Evolutionary conservation across 1,284 basidiomycete species (phyloP).

Genomic region (Pseudozyma sp.): DNA sequence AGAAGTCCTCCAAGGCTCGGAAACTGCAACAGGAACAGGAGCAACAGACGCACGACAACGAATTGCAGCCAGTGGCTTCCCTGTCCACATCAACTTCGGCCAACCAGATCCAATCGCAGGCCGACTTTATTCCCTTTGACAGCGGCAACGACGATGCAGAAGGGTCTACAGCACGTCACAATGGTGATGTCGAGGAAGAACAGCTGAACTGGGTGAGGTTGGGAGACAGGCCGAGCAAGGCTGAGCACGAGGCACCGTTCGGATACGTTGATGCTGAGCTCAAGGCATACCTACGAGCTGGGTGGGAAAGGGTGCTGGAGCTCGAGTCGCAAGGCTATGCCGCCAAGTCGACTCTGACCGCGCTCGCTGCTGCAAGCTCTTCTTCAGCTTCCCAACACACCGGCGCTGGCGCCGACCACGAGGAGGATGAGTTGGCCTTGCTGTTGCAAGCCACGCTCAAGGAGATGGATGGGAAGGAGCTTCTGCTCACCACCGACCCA

Average conservation of each 20-base stretch:
- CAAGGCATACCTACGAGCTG: constrained; percentile 58
- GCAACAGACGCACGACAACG: neutral
- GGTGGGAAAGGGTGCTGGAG: constrained; percentile 38
- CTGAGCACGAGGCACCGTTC: constrained; percentile 57
- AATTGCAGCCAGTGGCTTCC: constrained; percentile 10
- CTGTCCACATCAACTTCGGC: constrained; percentile 7
- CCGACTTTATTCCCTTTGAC: constrained; percentile 33
- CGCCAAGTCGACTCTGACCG: constrained; percentile 31
- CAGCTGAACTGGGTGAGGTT: constrained; percentile 42
- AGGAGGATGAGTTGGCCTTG: constrained; percentile 49
- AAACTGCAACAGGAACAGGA: constrained; percentile 34
- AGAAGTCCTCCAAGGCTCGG: constrained; percentile 45
- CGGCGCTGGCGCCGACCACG: constrained; percentile 20
- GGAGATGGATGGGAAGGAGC: constrained; percentile 65
- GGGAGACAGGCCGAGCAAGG: constrained; percentile 34
- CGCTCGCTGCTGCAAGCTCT: constrained; percentile 9
- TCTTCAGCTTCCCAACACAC: constrained; percentile 1
- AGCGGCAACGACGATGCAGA: constrained; percentile 10
- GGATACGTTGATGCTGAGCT: constrained; percentile 62
- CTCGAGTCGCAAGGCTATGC: constrained; percentile 36
- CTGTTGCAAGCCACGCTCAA: constrained; percentile 62
- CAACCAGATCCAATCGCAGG: constrained; percentile 27
- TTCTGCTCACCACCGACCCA: constrained; percentile 62
- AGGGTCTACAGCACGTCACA: neutral
- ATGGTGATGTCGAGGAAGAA: constrained; percentile 9